Evolutionary conservation across 2,329 filamentous ascomycete species (phyloP).

Genomic region (Aspergillus thermomutatus): DNA sequence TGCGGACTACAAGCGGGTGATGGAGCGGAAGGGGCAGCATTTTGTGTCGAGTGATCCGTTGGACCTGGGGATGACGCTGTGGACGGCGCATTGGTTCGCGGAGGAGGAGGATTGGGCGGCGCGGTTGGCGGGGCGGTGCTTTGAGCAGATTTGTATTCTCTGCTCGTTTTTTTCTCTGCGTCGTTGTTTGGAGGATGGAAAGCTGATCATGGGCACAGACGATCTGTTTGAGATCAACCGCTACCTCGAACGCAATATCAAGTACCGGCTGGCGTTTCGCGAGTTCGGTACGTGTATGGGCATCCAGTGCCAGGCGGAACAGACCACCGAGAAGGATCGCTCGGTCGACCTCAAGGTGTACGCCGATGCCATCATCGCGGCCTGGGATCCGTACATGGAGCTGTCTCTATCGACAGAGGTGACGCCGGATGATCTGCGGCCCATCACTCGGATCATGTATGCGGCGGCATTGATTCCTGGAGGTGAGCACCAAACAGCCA

Average conservation of each 20-base stretch:
- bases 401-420: conserved; percentile 27
- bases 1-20: conserved; percentile 50
- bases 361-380: conserved; percentile 34
- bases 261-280: conserved; percentile 49
- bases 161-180: neutral
- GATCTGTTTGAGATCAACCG: conserved; percentile 34
- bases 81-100: conserved; percentile 52
- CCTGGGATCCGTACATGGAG: conserved; percentile 41
- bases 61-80: conserved; percentile 60
- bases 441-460: conserved; percentile 58
- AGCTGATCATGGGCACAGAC: conserved; percentile 24
- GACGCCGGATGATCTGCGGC: conserved; percentile 45
- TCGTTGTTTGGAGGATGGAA: neutral
- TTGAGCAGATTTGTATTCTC: conserved; percentile 34
- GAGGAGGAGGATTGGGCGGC: conserved; percentile 49
- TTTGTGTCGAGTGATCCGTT: conserved; percentile 49
- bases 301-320: conserved; percentile 37
- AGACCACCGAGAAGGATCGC: conserved; percentile 34
- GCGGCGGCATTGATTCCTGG: conserved; percentile 54
- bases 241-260: conserved; percentile 33
- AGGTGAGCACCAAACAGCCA: conserved; percentile 40
- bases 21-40: conserved; percentile 44
- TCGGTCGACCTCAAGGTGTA: conserved; percentile 28
- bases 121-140: conserved; percentile 34
- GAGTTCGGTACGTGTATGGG: conserved; percentile 55